Base-by-base conservation (phyloP, 495 filamentous ascomycete species). In the Xylaria curta region DNA sequence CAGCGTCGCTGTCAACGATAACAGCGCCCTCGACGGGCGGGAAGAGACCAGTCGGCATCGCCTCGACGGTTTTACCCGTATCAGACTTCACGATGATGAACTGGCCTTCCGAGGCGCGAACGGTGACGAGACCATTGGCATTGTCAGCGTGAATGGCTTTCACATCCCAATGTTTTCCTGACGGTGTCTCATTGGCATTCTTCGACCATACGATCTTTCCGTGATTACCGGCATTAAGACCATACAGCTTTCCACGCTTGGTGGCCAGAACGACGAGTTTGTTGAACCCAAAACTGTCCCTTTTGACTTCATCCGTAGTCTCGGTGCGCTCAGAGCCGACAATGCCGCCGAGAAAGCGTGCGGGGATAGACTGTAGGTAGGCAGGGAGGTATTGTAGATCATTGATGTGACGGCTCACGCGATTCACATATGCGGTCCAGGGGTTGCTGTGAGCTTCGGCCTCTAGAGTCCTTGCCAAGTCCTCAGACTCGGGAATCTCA, bases 271-370 rank as follows among this genome's bases (percentile, higher is more conserved):
- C 84, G 8, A 91, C 87, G 42, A 95, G 82, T 80, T 97, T 97
- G 71, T 90, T 88, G 77, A 97, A 93, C 36, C 95, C 96, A 78
- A 98, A 98, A 76, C 87, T 89, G 77, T 98, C 93, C 15, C 91
- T 83, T 15, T 85, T 83, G 42, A 91, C 82, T 36, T 73, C 82
- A 19, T 88, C 90, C n/a, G 87, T 84, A 5, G 84, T 78, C 7
- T 70, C 64, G 9, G 78, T 78, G 21, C 75, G 79, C 49, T 88
- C 87, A 2, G 83, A 85, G 58, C 87, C 88, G 31, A 92, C 62
- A n/a, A 97, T 85, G 72, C 90, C 93, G 72, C 88, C 87, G 13
- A 94, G 74, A 38, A 97, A 78, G 26, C 91, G 89, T 40, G 80
- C 75, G 12, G 92, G 92, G 26, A 95, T 83, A 26, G 82, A 81